Base-by-base conservation (phyloP, 257 asterid species). In the Eustoma russellianum region DNA sequence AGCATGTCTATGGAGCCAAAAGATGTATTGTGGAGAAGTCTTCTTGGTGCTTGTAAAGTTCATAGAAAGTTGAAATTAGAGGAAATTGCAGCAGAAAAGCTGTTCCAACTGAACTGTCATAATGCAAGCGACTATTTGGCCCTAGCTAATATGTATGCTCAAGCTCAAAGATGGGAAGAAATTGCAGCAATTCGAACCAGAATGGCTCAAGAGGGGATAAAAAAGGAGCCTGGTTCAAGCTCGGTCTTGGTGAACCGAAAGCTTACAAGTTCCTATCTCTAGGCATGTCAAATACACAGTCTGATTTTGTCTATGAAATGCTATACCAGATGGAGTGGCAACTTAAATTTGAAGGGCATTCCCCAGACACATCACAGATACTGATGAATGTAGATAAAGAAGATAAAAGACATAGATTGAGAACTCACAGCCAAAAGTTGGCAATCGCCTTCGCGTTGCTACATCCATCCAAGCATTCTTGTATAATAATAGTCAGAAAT, bases 261-360 rank as follows among this genome's bases (percentile, higher is more conserved):
- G 67, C 46, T 64, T 78, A 79, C 61, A 86, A 57, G 67, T 89
- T 89, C 38, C 75, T 76, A 9, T 83, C 97, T 5, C 75, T 78
- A 33, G 97, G 74, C 50, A 67, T 0, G 56, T 51, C 78, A 8
- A 70, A 65, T 66, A 79, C 94, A 17, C 67, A 59, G 13, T 62
- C 67, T 47, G 53, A 56, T 0, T 74, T 62, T 33, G 78, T 86
- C 15, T 57, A 74, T 12, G 94, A 89, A 48, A 89, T 86, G 95
- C 69, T 89, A 52, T 84, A 74, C 67, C 94, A 89, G 43, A 89
- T 89, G 93, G 95, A 76, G 57, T 86, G 97, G 93, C 96, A 90
- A 73, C 55, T 90, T 72, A 83, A 59, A 66, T 90, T 86, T 58
- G 94, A 83, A 67, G 94, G 96, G 17, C 83, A 89, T 66, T 48